Percentiles rank a stretch among this genome's conserved stretches.
Conservation (phyloP, 495 filamentous ascomycete genomes). For the Parmelia sp. region DNA sequence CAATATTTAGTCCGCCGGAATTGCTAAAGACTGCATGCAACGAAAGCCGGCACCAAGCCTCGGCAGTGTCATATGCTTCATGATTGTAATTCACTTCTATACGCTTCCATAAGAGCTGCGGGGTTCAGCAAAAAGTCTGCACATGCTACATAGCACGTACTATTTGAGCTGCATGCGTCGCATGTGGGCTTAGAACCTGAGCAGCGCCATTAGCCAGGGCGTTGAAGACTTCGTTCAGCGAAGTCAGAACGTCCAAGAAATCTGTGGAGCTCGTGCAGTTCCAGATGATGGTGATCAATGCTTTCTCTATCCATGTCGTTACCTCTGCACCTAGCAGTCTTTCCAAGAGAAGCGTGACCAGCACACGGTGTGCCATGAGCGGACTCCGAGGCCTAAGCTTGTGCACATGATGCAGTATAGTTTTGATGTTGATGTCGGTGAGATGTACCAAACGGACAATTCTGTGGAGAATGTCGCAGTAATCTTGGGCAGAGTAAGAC, state of each 20-base stretch:
- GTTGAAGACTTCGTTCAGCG: slow-evolving; percentile 38
- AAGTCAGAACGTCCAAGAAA: slow-evolving; percentile 23
- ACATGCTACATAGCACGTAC: slow-evolving; percentile 37
- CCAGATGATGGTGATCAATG: slow-evolving; percentile 56
- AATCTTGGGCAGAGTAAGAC: slow-evolving; percentile 38
- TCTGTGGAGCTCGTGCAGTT: slow-evolving; percentile 40
- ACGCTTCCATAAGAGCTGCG: slow-evolving; percentile 70
- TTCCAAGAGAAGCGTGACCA: slow-evolving; percentile 41
- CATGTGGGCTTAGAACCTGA: slow-evolving; percentile 43
- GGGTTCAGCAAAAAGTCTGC: slow-evolving; percentile 2
- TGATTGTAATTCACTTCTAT: slow-evolving; percentile 52
- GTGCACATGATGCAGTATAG: slow-evolving; percentile 63
- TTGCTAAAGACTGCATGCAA: slow-evolving; percentile 58
- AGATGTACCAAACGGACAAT: slow-evolving; percentile 53
- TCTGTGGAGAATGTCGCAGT: slow-evolving; percentile 43
- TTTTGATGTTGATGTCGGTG: slow-evolving; percentile 58
- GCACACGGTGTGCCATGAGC: slow-evolving; percentile 20
- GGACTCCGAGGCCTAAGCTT: slow-evolving; percentile 49
- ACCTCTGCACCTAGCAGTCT: slow-evolving; percentile 38
- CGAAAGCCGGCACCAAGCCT: slow-evolving; percentile 68
- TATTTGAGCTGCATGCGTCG: slow-evolving; percentile 64
- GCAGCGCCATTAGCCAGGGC: slow-evolving; percentile 32
- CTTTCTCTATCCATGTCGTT: slow-evolving; percentile 55
- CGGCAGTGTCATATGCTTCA: slow-evolving; percentile 47
- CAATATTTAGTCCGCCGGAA: slow-evolving; percentile 54